These are phyloP conservation scores for Eimeria acervulina DNA, from an alignment of 169 alveolate genomes.

Conservation along the genomic window DNA sequence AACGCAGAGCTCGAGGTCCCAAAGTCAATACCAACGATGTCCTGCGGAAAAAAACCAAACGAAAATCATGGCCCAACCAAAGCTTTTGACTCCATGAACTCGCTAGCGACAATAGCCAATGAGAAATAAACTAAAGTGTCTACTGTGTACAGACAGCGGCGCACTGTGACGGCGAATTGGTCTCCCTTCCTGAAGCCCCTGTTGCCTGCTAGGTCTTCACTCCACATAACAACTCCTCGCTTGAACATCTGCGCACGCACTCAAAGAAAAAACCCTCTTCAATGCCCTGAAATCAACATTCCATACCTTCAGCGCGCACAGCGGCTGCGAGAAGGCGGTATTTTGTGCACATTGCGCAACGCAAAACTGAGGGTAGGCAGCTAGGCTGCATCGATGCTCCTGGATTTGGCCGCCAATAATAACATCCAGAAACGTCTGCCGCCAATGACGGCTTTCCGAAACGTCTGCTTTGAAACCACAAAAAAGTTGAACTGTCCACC, in stretches of 20 bases:
- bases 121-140: neutral
- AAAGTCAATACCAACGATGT: constrained; percentile 61
- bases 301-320: neutral
- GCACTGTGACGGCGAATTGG: constrained; percentile 11
- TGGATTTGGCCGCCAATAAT: neutral
- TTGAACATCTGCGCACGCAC: constrained; percentile 59
- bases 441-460: too few relatives aligned
- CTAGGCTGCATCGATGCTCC: too few relatives aligned
- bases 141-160: neutral
- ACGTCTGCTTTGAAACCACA: too few relatives aligned
- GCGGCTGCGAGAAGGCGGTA: neutral
- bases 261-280: neutral
- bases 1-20: constrained; percentile 69
- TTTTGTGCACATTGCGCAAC: neutral
- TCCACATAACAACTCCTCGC: constrained; percentile 66
- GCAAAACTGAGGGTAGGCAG: neutral
- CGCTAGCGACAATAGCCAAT: neutral
- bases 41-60: constrained; percentile 39
- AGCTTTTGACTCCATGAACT: neutral
- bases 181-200: constrained; percentile 43
- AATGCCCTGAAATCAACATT: neutral
- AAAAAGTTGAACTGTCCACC: too few relatives aligned
- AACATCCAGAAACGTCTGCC: neutral
- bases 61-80: neutral
- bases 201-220: constrained; percentile 35